Evolutionary conservation across 192 early-diverging fungal genomes (phyloP).

Genomic region (Obelidium mucronatum): DNA sequence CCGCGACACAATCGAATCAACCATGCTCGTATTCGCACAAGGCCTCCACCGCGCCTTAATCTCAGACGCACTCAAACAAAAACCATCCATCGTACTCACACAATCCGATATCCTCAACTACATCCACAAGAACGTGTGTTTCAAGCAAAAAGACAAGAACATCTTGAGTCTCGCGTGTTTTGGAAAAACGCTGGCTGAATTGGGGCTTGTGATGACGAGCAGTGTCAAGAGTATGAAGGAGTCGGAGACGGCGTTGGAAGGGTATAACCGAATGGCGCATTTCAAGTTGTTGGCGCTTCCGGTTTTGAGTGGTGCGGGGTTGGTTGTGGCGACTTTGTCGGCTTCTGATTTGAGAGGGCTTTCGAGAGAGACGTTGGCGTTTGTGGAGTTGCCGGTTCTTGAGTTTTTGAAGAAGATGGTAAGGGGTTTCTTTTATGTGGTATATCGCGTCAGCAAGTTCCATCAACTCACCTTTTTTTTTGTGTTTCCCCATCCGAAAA

Average conservation of each 20-base stretch:
- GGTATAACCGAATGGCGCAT: slow-evolving; percentile 59
- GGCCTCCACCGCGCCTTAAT: slow-evolving; percentile 68
- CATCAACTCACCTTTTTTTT: not conserved
- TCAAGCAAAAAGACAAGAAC: slow-evolving; percentile 15
- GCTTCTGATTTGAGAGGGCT: slow-evolving; percentile 61
- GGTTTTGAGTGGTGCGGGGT: slow-evolving; percentile 54
- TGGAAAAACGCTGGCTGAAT: slow-evolving; percentile 39
- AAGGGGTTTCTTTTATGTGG: not conserved
- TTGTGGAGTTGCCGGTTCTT: slow-evolving; percentile 51
- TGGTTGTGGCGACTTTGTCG: slow-evolving; percentile 55
- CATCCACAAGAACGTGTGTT: slow-evolving; percentile 30
- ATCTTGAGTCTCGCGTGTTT: slow-evolving; percentile 52
- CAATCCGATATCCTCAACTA: slow-evolving; percentile 69
- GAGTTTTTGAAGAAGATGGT: slow-evolving; percentile 61
- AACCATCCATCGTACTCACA: slow-evolving; percentile 57
- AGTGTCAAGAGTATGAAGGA: slow-evolving; percentile 48
- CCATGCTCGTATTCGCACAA: slow-evolving; percentile 56
- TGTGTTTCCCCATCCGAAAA: not conserved
- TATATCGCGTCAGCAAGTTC: slow-evolving; percentile 2
- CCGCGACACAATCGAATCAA: slow-evolving; percentile 48
- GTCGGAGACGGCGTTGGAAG: slow-evolving; percentile 56
- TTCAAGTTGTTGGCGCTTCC: slow-evolving; percentile 63
- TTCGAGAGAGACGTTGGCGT: slow-evolving; percentile 48
- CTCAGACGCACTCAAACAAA: slow-evolving; percentile 49
- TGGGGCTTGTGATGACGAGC: slow-evolving; percentile 35